Conservation (phyloP, 768 basidiomycete species). For the Mycena metata region DNA sequence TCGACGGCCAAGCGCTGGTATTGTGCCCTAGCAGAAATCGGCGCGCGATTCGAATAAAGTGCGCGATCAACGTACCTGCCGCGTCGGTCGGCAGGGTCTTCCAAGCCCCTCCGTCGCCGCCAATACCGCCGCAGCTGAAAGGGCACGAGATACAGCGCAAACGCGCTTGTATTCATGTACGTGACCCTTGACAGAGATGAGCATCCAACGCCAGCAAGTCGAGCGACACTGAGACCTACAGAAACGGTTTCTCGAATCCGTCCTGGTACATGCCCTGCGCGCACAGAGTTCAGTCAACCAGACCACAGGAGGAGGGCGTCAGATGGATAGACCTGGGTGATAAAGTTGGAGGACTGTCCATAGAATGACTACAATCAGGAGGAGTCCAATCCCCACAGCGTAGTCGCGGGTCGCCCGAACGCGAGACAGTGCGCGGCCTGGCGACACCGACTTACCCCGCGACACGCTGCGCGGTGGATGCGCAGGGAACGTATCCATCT, state of each 20-base stretch:
- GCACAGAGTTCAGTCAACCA: neutral
- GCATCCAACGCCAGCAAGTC: slow-evolving; percentile 6
- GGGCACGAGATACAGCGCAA: slow-evolving; percentile 85
- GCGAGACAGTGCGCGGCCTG: slow-evolving; percentile 17
- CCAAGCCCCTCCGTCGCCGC: slow-evolving; percentile 34
- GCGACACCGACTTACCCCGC: slow-evolving; percentile 24
- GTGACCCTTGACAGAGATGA: slow-evolving; percentile 70
- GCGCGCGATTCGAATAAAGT: slow-evolving; percentile 6
- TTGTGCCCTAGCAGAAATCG: slow-evolving; percentile 33
- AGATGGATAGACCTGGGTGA: slow-evolving; percentile 74
- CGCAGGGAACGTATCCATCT: slow-evolving; percentile 41
- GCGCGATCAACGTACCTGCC: slow-evolving; percentile 17
- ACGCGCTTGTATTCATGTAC: slow-evolving; percentile 93
- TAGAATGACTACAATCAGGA: slow-evolving; percentile 82
- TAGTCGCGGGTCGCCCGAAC: slow-evolving; percentile 48
- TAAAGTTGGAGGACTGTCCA: slow-evolving; percentile 93
- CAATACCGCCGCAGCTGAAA: slow-evolving; percentile 55
- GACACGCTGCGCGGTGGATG: slow-evolving; percentile 34
- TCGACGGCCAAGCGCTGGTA: slow-evolving; percentile 47
- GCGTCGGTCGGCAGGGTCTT: slow-evolving; percentile 8
- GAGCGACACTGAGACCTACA: slow-evolving; percentile 58
- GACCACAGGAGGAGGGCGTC: neutral
- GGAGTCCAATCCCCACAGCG: slow-evolving; percentile 73
- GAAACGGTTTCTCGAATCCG: slow-evolving; percentile 91
- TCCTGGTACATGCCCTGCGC: slow-evolving; percentile 62